These are phyloP conservation scores for Colletotrichum cordylinicola DNA, from an alignment of 2,329 filamentous ascomycete species.

Conservation along the genomic window DNA sequence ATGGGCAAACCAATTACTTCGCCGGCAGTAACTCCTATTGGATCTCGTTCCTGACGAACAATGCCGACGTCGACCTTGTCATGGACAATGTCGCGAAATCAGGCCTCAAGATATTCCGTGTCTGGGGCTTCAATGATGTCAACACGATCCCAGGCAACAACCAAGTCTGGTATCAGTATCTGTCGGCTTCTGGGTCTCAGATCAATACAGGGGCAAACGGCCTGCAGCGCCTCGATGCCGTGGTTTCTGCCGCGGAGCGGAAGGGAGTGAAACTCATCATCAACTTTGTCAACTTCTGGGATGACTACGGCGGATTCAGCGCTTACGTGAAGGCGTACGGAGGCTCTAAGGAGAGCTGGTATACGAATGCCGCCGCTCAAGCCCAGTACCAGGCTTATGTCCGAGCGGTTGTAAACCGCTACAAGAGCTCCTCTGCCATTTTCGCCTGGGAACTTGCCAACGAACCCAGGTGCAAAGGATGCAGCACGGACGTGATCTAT, in stretches of 20 bases:
- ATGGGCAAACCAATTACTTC: slow-evolving; percentile 52
- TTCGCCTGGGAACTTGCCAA: slow-evolving; percentile 63
- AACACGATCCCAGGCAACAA: slow-evolving; percentile 37
- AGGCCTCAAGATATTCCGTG: slow-evolving; percentile 61
- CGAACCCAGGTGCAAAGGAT: slow-evolving; percentile 66
- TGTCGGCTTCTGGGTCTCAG: slow-evolving; percentile 52
- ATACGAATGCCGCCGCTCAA: slow-evolving; percentile 58
- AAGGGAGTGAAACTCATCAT: slow-evolving; percentile 68
- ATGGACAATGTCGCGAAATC: slow-evolving; percentile 51
- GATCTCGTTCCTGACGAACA: slow-evolving; percentile 55
- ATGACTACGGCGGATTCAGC: slow-evolving; percentile 69
- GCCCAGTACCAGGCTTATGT: slow-evolving; percentile 60
- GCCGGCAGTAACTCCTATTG: slow-evolving; percentile 63
- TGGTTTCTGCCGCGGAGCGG: slow-evolving; percentile 64
- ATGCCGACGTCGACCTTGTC: slow-evolving; percentile 58
- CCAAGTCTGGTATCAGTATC: slow-evolving; percentile 51
- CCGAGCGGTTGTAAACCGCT: slow-evolving; percentile 53
- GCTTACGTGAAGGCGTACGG: slow-evolving; percentile 66
- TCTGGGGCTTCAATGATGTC: slow-evolving; percentile 69
- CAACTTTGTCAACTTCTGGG: slow-evolving; percentile 71
- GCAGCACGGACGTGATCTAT: slow-evolving; percentile 60
- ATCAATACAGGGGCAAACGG: slow-evolving; percentile 70
- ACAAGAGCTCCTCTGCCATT: slow-evolving; percentile 50
- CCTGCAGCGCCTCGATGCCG: slow-evolving; percentile 65
- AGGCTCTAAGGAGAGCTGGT: slow-evolving; percentile 59